Evolutionary conservation across 2,329 filamentous ascomycete genomes (phyloP).

Genomic region (Ophidiomyces ophidiicola): DNA sequence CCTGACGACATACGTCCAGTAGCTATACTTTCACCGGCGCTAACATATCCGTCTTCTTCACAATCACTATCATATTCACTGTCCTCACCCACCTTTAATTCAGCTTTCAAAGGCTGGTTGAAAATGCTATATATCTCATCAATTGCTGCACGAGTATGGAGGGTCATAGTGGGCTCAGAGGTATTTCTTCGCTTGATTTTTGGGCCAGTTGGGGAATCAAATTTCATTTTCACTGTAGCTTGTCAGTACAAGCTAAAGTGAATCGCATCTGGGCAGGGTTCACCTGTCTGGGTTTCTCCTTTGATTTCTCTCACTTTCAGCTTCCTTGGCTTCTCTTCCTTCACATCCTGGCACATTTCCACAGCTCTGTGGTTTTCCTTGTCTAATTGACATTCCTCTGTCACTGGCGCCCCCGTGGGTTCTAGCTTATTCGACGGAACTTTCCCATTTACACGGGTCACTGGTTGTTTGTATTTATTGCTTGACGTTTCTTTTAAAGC

Average conservation of each 20-base stretch:
- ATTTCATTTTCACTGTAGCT: conserved; percentile 71
- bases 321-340: conserved; percentile 45
- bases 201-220: conserved; percentile 75
- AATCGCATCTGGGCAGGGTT: conserved; percentile 12
- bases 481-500: conserved; percentile 46
- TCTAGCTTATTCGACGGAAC: conserved; percentile 19
- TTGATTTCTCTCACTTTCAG: conserved; percentile 76
- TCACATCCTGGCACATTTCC: conserved; percentile 20
- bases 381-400: conserved; percentile 18
- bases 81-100: conserved; percentile 34
- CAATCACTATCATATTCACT: conserved; percentile 55
- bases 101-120: conserved; percentile 61
- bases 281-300: conserved; percentile 79
- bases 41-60: conserved; percentile 66
- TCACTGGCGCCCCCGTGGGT: conserved; percentile 24
- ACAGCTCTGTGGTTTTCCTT: conserved; percentile 15
- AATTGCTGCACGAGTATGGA: conserved; percentile 87
- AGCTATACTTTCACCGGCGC: conserved; percentile 69
- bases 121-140: conserved; percentile 98
- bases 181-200: conserved; percentile 70
- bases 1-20: conserved; percentile 58
- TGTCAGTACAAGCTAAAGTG: conserved; percentile 20
- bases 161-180: conserved; percentile 89
- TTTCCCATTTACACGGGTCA: conserved; percentile 15
- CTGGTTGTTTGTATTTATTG: conserved; percentile 22